phyloP scores from a whole-genome alignment of 306 rosid genomes.

The Sesbania bispinosa region DNA sequence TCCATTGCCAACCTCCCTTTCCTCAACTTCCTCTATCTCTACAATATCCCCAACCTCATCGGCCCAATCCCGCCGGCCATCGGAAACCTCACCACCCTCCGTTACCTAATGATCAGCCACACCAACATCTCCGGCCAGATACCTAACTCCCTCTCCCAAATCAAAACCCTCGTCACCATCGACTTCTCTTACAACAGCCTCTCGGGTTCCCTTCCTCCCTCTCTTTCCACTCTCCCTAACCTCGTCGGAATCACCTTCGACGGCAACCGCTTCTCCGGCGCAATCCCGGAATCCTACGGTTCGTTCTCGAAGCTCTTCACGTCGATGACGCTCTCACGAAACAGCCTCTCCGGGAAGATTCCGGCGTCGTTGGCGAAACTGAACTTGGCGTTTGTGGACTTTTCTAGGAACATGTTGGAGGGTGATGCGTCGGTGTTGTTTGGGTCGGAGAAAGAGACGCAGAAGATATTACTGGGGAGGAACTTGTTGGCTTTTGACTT shows the following conservation, averaged over 20 bases:
- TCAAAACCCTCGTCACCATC: slow-evolving; percentile 19
- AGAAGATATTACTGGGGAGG: neutral
- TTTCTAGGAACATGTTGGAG: slow-evolving; percentile 16
- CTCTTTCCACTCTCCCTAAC: slow-evolving; percentile 23
- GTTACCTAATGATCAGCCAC: neutral
- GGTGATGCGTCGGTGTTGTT: slow-evolving; percentile 36
- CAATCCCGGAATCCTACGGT: slow-evolving; percentile 27
- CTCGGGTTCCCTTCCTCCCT: slow-evolving; percentile 12
- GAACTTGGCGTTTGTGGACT: slow-evolving; percentile 17
- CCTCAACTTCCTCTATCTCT: neutral
- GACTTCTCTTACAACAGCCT: slow-evolving; percentile 26
- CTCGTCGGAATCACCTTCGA: slow-evolving; percentile 20
- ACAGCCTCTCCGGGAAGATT: slow-evolving; percentile 23
- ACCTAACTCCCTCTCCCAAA: slow-evolving; percentile 13
- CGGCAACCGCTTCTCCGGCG: slow-evolving; percentile 18
- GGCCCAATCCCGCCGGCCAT: neutral
- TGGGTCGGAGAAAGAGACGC: slow-evolving; percentile 2
- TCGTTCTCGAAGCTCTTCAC: neutral
- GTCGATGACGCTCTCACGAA: neutral
- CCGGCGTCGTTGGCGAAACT: slow-evolving; percentile 22
- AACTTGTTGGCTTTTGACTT: slow-evolving; percentile 18
- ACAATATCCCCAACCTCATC: neutral
- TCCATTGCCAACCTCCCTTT: slow-evolving; percentile 5
- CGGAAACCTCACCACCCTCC: slow-evolving; percentile 9
- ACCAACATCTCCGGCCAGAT: slow-evolving; percentile 18